These are phyloP conservation scores for Candida sanyaensis DNA, from an alignment of 1,139 yeast genomes.

Conservation along the genomic window DNA sequence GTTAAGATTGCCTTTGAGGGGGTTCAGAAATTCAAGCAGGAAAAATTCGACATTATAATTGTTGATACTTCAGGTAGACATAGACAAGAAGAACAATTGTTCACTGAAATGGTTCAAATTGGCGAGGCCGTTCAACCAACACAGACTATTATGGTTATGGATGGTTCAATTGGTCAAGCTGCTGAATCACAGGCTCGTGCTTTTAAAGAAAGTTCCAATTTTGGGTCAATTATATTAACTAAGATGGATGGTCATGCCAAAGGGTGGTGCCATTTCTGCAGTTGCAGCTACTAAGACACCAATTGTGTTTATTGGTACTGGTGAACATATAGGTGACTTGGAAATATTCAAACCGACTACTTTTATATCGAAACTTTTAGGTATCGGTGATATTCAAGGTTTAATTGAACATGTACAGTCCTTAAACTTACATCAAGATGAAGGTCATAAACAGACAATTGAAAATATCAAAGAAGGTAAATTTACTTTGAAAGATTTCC, in stretches of 20 bases:
- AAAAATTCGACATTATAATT: slow-evolving; percentile 87
- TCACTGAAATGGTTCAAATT: slow-evolving; percentile 93
- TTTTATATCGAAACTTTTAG: slow-evolving; percentile 84
- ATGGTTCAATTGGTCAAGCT: slow-evolving; percentile 97
- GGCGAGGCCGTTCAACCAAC: slow-evolving; percentile 83
- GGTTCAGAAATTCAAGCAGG: slow-evolving; percentile 87
- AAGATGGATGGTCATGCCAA: slow-evolving; percentile 99
- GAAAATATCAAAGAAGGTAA: slow-evolving; percentile 95
- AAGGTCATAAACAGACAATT: slow-evolving; percentile 78
- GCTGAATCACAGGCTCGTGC: slow-evolving; percentile 96
- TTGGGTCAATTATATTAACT: slow-evolving; percentile 93
- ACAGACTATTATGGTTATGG: slow-evolving; percentile 96
- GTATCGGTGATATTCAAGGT: slow-evolving; percentile 95
- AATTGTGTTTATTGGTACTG: slow-evolving; percentile 96
- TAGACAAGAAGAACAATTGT: slow-evolving; percentile 89
- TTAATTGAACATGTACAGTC: slow-evolving; percentile 92
- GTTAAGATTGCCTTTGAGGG: slow-evolving; percentile 91
- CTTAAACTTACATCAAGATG: slow-evolving; percentile 72
- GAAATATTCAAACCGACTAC: slow-evolving; percentile 90
- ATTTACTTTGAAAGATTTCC: slow-evolving; percentile 87
- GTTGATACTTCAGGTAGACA: slow-evolving; percentile 99
- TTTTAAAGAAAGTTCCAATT: slow-evolving; percentile 87
- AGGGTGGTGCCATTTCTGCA: slow-evolving; percentile 99
- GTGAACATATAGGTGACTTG: slow-evolving; percentile 93
- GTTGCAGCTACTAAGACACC: slow-evolving; percentile 98